Base-by-base conservation (phyloP, 2,329 filamentous ascomycete genomes). In the Neurospora sp. region DNA sequence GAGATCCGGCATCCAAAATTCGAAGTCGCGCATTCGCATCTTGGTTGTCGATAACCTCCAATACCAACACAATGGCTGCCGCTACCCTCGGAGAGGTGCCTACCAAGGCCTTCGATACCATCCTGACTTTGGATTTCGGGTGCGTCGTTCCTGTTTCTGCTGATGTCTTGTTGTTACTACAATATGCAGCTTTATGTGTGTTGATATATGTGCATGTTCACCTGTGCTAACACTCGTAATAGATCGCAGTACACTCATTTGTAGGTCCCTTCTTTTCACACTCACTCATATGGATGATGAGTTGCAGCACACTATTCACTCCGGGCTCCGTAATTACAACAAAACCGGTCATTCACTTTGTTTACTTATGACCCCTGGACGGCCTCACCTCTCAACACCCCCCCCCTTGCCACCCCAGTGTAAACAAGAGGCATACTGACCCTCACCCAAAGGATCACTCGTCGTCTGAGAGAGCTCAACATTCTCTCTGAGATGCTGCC, bases 401-500 rank as follows among this genome's bases (percentile, higher is more conserved):
- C 62, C 62, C 46, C 40, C 39, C n/a, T n/a, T 19, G 17, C 23
- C 23, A 40, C 10, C 52, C 15, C 52, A 37, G n/a, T 36, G n/a
- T 23, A 69, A 28, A 46, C 39, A 62, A 66, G 4, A 62, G 10
- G 15, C 67, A 23, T 10, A 69, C 72, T 71, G 28, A 72, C 69
- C 23, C 37, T 23, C 19, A 23, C n/a, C 36, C 5, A 67, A 73
- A 73, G 72, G 69, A 73, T 73, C 68, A 73, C 72, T 28, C 71
- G 73, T 67, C 67, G 72, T 28, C 68, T 73, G 8, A 46, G 72
- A 46, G 36, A 43, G 4, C 71, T 72, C 71, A 76, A 75, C 70
- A 75, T 79, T 79, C 97, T 92, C 83, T 89, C 89, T 72, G 93
- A 97, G 83, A 91, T 97, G 89, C 88, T 96, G 62, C 92, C 92